A percentile compares a stretch with the other conserved stretches of the same genome.
Conservation (phyloP, 257 asterid species). For the Solanum paucissectum region DNA sequence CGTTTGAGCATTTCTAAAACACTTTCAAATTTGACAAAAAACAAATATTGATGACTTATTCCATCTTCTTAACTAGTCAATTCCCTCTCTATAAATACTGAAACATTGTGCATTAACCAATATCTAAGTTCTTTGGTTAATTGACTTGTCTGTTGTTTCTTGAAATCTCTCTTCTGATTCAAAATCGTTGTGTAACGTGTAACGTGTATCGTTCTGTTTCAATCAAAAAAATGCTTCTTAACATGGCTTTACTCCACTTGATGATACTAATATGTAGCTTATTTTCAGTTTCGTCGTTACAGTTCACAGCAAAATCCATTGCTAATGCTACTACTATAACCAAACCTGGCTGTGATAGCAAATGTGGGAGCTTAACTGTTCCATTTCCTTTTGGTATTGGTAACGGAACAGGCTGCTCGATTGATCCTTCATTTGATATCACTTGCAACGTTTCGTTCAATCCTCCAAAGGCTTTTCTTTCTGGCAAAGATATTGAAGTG, state of each 20-base stretch:
- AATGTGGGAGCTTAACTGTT: background rate
- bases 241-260: background rate
- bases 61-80: background rate
- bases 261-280: background rate
- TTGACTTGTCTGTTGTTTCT: background rate
- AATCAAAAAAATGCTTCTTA: background rate
- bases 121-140: background rate
- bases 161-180: background rate
- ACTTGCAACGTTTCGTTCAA: background rate
- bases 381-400: background rate
- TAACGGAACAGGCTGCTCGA: background rate
- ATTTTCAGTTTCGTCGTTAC: background rate
- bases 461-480: background rate
- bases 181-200: background rate
- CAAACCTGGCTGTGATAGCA: background rate
- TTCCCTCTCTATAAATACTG: background rate
- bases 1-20: background rate
- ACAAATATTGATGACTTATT: background rate
- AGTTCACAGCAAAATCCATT: background rate
- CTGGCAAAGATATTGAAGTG: background rate
- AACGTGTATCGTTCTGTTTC: background rate
- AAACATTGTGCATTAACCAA: background rate
- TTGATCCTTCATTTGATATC: background rate
- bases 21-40: background rate
- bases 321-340: background rate